Evolutionary conservation across 805 yeast species (phyloP), one percentile per base, ranked within the genome.

Genomic region (Pichia californica): DNA sequence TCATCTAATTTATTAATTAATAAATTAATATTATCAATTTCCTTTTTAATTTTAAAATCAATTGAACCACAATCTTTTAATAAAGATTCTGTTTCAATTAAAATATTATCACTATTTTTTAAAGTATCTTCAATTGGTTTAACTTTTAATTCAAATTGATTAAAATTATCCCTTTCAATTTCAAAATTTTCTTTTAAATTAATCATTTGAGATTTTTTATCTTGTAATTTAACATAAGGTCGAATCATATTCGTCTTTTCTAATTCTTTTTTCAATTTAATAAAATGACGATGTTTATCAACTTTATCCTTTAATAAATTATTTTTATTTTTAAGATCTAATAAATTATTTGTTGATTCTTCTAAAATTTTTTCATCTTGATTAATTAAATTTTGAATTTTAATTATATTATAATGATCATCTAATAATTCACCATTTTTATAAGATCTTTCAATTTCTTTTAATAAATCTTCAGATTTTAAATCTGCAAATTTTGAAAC

Each of bases 401-500:
- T 60, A 27, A 74, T 78, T 38, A 91, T 67, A 25, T 64, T 53
- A 30, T 76, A 71, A 54, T 91, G 94, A 39, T 69, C 70, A 2
- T 61, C 62, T 4, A 78, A 58, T 50, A 89, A 63, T 31, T 74
- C 69, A 3, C 81, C 75, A 40, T 75, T 68, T 5, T 83, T 86
- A 27, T 88, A 75, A 1, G 96, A 88, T 46, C 91, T 67, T 55
- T 88, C 87, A 1, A 95, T 86, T 54, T 87, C 95, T 21, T 69
- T 55, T 11, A 93, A 68, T 8, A 91, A 65, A 47, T 79, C 78
- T 49, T 84, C 88, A 1, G 94, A 85, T 25, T 84, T 74, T 51
- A 87, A 66, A 3, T 82, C 76, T 0, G 97, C 95, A 68, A 93
- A 93, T 51, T 86, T 88, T 2, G 95, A 91, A 7, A 93, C 98